Percentiles rank a stretch among this genome's conserved stretches.
These are phyloP conservation scores for Hypoxylon fragiforme DNA, from an alignment of 495 filamentous ascomycete genomes.

Conservation along the genomic window DNA sequence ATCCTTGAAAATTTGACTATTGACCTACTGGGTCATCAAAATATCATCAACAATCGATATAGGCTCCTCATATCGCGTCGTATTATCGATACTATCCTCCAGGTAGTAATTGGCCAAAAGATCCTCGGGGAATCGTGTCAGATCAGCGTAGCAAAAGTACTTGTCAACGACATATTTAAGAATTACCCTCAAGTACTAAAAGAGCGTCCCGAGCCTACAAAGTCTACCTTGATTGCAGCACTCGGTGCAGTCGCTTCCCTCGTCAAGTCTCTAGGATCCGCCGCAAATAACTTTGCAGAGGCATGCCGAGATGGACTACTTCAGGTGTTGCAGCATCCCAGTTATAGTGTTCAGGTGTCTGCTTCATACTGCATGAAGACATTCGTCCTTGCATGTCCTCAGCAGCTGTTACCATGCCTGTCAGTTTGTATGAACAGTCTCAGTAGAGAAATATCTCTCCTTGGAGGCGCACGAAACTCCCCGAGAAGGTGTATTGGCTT, in stretches of 20 bases:
- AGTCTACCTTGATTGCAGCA: slow-evolving; percentile 78
- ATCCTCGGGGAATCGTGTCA: slow-evolving; percentile 89
- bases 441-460: slow-evolving; percentile 77
- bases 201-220: slow-evolving; percentile 86
- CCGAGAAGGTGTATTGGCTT: slow-evolving; percentile 86
- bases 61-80: slow-evolving; percentile 82
- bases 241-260: slow-evolving; percentile 80
- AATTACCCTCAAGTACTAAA: slow-evolving; percentile 93
- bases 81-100: slow-evolving; percentile 80
- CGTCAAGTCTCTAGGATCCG: slow-evolving; percentile 79
- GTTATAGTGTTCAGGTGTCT: slow-evolving; percentile 92
- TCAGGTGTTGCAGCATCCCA: slow-evolving; percentile 91
- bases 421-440: slow-evolving; percentile 97
- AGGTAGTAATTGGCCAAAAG: slow-evolving; percentile 78
- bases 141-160: slow-evolving; percentile 72
- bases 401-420: slow-evolving; percentile 87
- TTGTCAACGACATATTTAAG: slow-evolving; percentile 88
- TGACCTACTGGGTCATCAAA: slow-evolving; percentile 76
- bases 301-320: slow-evolving; percentile 82
- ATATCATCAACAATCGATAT: slow-evolving; percentile 82
- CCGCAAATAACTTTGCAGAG: slow-evolving; percentile 75
- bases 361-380: slow-evolving; percentile 80
- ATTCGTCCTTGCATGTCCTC: slow-evolving; percentile 87
- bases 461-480: slow-evolving; percentile 75
- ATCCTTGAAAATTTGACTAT: slow-evolving; percentile 80